Percentiles rank a stretch among this genome's conserved stretches.
Conservation (phyloP, 176 grass and related monocot genomes). For the Oryza coarctata region DNA sequence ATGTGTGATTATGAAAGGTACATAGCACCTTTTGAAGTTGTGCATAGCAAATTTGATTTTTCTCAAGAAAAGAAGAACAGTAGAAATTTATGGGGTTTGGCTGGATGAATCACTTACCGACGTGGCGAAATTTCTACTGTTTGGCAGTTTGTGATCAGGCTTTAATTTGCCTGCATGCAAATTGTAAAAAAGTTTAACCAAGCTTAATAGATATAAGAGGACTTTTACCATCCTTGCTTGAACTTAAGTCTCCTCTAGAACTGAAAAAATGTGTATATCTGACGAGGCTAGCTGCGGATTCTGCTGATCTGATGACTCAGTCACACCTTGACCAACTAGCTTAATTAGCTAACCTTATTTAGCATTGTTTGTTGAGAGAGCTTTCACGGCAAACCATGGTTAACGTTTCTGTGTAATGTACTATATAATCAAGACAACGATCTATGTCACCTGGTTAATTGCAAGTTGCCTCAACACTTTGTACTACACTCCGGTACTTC, state of each 20-base stretch:
- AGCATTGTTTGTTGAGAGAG: background rate
- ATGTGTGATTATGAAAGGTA: background rate
- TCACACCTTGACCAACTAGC: background rate
- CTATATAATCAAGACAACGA: background rate
- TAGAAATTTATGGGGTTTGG: background rate
- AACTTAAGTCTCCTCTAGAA: background rate
- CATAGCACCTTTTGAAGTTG: background rate
- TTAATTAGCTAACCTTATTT: background rate
- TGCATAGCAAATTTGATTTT: background rate
- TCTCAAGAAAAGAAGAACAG: background rate
- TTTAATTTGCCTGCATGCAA: background rate
- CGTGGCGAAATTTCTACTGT: background rate
- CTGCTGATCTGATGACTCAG: background rate
- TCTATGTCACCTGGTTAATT: background rate
- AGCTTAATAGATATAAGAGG: background rate
- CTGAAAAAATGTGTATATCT: background rate
- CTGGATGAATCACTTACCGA: background rate
- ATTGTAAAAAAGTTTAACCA: background rate
- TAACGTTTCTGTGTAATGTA: background rate
- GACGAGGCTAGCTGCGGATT: background rate
- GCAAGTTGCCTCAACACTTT: background rate
- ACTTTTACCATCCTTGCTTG: background rate
- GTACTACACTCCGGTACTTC: background rate
- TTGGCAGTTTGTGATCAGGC: background rate
- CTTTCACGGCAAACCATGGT: background rate